phyloP scores from a whole-genome alignment of 2,329 filamentous ascomycete species.

The Sarocladium oryzae region DNA sequence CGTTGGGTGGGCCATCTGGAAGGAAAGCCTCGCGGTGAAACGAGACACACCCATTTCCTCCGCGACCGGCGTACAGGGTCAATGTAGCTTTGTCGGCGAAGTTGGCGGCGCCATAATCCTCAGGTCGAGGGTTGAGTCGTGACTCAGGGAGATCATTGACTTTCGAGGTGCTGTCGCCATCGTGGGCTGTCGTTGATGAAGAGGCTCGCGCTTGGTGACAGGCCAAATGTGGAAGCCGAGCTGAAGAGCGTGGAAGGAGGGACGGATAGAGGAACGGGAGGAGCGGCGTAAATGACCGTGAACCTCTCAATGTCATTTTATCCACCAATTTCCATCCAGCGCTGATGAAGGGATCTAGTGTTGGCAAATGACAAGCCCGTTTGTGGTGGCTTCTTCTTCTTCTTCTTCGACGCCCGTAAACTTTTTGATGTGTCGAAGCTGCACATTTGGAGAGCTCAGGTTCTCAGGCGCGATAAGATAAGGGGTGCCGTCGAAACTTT shows the following conservation, averaged over 20 bases:
- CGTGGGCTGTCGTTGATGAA: constrained; percentile 15
- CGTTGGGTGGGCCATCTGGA: constrained; percentile 83
- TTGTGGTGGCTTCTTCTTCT: no score
- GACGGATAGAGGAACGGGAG: constrained; percentile 2
- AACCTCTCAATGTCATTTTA: not conserved
- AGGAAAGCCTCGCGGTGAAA: constrained; percentile 90
- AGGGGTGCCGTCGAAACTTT: no score
- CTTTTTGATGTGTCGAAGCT: no score
- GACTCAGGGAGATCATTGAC: constrained; percentile 36
- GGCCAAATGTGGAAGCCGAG: constrained; percentile 11
- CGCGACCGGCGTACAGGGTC: constrained; percentile 69
- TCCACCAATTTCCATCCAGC: no score
- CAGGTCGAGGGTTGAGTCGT: constrained; percentile 72
- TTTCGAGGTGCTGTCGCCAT: constrained; percentile 19
- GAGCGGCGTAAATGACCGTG: not conserved
- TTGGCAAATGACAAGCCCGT: no score
- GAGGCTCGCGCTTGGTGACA: constrained; percentile 12
- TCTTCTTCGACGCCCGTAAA: no score
- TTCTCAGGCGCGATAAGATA: no score
- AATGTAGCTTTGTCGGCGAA: constrained; percentile 85
- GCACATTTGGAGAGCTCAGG: no score
- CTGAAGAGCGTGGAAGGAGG: constrained; percentile 8
- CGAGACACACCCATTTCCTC: constrained; percentile 89
- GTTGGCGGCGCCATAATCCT: constrained; percentile 74
- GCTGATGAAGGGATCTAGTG: no score